Base-by-base conservation (phyloP, 306 rosid genomes). In the Trifolium fragiferum region DNA sequence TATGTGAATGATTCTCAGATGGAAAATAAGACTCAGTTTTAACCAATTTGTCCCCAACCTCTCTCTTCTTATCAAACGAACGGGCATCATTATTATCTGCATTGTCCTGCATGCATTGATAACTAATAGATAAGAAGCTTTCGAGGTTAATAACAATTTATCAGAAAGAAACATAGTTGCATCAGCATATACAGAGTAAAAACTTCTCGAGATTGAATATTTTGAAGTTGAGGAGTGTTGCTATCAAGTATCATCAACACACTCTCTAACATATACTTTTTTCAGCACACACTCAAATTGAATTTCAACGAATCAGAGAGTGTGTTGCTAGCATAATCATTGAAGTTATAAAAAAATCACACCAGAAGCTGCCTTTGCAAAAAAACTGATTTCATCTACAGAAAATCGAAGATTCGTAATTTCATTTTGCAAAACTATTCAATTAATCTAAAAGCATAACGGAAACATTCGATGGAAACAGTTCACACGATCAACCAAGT, bases 41-140 rank as follows among this genome's bases (percentile, higher is more conserved):
- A 27, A 30, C 30, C n/a, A 11, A 69, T 51, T 32, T 50, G 46
- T 32, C 19, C 33, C 63, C 62, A 12, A 18, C 14, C 12, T 40
- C 63, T 33, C 63, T 51, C 49, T 51, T 68, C n/a, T 70, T 70
- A 33, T 70, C 75, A 54, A 14, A 70, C 35, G 65, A 27, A 37
- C 53, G 44, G 25, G 6, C 38, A 53, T 37, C 35, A 12, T 51
- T 16, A 16, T 12, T 44, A 54, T 37, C 15, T 19, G 51, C 44
- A 7, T 54, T 60, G 40, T 70, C 75, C 75, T 70, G 75, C 44
- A 23, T 54, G 23, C 75, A 70, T 14, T 20, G 10, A 12, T 54
- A 27, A 70, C 37, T 2, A 15, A 37, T 37, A 35, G 75, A 70
- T 70, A 37, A 70, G 75, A 70, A 70, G 14, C 75, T 40, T 70